Conservation (phyloP, 2,329 filamentous ascomycete genomes). For the Apiospora malaysiana region DNA sequence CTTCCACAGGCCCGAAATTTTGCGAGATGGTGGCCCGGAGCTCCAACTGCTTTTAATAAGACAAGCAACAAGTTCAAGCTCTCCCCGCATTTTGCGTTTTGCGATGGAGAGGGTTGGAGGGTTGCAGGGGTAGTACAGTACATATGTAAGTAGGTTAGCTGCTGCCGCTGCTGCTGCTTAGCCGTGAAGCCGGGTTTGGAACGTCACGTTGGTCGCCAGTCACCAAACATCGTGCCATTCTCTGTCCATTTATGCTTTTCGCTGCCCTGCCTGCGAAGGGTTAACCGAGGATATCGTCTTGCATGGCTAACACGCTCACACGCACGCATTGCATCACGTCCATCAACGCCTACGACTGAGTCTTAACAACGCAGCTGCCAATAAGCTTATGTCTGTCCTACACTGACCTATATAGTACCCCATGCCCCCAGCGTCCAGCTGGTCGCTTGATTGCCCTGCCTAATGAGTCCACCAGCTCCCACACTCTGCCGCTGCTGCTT, state of each 20-base stretch:
- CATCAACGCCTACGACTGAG: background rate
- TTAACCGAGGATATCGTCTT: constrained; percentile 8
- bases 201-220: background rate
- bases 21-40: background rate
- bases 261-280: background rate
- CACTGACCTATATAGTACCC: constrained; percentile 52
- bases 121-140: background rate
- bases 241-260: constrained; percentile 3
- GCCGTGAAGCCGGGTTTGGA: background rate
- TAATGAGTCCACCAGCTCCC: constrained; percentile 58
- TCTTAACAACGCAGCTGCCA: too few species aligned
- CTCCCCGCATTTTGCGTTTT: constrained; percentile 8
- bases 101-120: too few species aligned
- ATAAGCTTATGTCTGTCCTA: background rate
- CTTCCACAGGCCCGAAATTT: background rate
- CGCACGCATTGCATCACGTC: background rate
- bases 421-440: constrained; percentile 69
- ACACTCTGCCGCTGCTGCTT: constrained; percentile 65
- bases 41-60: background rate
- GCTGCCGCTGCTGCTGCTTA: too few species aligned
- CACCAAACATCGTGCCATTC: constrained; percentile 16
- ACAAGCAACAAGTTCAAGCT: background rate
- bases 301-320: background rate
- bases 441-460: constrained; percentile 46
- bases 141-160: too few species aligned